Evolutionary conservation across 495 filamentous ascomycete species (phyloP).

Genomic region (Penicillium flavigenum): DNA sequence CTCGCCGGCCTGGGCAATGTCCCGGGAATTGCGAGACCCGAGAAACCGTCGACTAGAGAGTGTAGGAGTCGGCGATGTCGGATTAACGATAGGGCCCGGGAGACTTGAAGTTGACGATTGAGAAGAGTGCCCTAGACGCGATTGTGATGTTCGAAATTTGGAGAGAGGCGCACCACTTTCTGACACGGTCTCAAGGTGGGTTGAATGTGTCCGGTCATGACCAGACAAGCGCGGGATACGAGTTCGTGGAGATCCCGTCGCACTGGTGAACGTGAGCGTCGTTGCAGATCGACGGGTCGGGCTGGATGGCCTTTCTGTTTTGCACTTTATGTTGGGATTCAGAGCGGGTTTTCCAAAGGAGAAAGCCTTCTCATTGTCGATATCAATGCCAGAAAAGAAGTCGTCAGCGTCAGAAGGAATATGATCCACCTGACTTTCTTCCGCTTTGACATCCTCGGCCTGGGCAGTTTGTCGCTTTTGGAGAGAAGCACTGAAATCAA

Average conservation of each 20-base stretch:
- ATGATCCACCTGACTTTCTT: constrained; percentile 33
- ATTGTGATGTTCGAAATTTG: constrained; percentile 58
- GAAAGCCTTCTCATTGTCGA: constrained; percentile 80
- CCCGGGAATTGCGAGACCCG: constrained; percentile 55
- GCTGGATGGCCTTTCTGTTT: constrained; percentile 62
- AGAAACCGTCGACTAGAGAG: constrained; percentile 61
- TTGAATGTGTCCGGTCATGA: constrained; percentile 67
- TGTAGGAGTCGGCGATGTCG: constrained; percentile 50
- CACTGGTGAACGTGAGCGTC: constrained; percentile 86
- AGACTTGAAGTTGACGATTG: constrained; percentile 67
- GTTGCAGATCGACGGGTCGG: constrained; percentile 73
- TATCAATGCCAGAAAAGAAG: constrained; percentile 82
- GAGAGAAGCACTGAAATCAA: constrained; percentile 76
- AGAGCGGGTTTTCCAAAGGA: constrained; percentile 74
- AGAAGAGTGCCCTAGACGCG: constrained; percentile 63
- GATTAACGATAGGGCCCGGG: constrained; percentile 51
- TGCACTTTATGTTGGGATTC: constrained; percentile 93
- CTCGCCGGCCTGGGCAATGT: constrained; percentile 49
- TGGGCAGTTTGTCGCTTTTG: constrained; percentile 62
- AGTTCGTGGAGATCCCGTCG: constrained; percentile 49
- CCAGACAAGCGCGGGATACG: constrained; percentile 63
- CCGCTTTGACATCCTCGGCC: constrained; percentile 40
- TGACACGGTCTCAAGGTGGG: constrained; percentile 81
- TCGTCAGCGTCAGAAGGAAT: constrained; percentile 63
- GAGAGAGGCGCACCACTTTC: constrained; percentile 78